Evolutionary conservation across 1,284 basidiomycete species (phyloP), one percentile per base, ranked within the genome.

Genomic region (Sporisorium scitamineum): DNA sequence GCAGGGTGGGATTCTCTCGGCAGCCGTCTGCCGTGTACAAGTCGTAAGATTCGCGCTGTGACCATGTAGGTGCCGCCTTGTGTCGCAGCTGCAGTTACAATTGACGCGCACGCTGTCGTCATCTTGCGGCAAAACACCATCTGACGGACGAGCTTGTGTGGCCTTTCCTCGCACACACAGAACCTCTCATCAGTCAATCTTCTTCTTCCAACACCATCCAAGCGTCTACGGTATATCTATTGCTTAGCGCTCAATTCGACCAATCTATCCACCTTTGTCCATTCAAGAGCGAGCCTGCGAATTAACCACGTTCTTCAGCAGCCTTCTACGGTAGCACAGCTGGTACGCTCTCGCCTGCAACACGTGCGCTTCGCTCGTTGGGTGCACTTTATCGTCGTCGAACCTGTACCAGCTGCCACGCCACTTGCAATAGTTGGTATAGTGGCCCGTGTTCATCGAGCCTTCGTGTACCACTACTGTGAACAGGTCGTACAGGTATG

Each of bases 391-490:
- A 83, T 96, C 94, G 80, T 97, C 95, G 84, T 97, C 94, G 85
- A 94, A 96, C 29, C 92, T 91, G 87, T 94, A 96, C 95, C 95
- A 97, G 48, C 58, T 73, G 73, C 93, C 90, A 64, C 90, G 88
- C 77, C 90, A 92, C 31, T 92, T 89, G 26, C 92, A 91, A 82
- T 89, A 94, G 85, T 92, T 93, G 29, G 92, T 94, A 86, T 97
- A 97, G 84, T 97, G 95, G 0, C 95, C 95, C 67, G 94, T 97
- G 85, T 95, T 92, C 81, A 98, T 91, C 41, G 70, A 67, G 10
- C 95, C 95, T 84, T 97, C 94, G 86, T 97, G 95, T 71, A 94
- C 95, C 67, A 97, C 92, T 34, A 97, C 94, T 9, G 94, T 92
- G 81, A 96, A 95, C 2, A 97, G 89, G 81, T 97, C 93, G 85